phyloP scores from a whole-genome alignment of 2,329 filamentous ascomycete genomes.

The Thielaviopsis punctulata region DNA sequence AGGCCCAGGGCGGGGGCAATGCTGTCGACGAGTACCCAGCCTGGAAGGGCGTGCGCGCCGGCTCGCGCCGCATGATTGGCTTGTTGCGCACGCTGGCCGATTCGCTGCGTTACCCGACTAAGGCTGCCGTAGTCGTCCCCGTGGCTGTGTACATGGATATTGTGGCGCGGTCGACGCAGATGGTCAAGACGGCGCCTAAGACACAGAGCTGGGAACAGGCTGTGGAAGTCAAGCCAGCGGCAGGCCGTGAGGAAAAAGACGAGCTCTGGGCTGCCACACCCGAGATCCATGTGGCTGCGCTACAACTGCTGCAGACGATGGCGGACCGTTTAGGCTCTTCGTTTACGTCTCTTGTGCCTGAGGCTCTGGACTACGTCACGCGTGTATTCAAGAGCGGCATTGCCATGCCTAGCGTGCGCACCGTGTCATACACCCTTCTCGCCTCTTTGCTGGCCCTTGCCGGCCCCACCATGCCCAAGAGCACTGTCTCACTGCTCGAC shows the following conservation, averaged over 20 bases:
- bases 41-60: slow-evolving; percentile 63
- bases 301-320: slow-evolving; percentile 43
- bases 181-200: slow-evolving; percentile 35
- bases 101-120: slow-evolving; percentile 47
- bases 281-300: slow-evolving; percentile 52
- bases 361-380: slow-evolving; percentile 51
- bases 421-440: slow-evolving; percentile 41
- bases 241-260: slow-evolving; percentile 67
- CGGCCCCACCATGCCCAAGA: slow-evolving; percentile 50
- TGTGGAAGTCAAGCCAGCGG: slow-evolving; percentile 51
- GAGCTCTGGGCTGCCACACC: slow-evolving; percentile 59
- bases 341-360: slow-evolving; percentile 41
- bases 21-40: slow-evolving; percentile 34
- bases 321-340: slow-evolving; percentile 39
- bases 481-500: slow-evolving; percentile 44
- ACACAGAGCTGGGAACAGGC: slow-evolving; percentile 30
- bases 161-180: slow-evolving; percentile 49
- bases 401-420: slow-evolving; percentile 36
- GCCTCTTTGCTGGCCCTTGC: slow-evolving; percentile 39
- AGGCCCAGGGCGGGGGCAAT: slow-evolving; percentile 29
- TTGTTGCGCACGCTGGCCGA: slow-evolving; percentile 48
- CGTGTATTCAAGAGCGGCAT: slow-evolving; percentile 50
- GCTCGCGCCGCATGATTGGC: slow-evolving; percentile 49
- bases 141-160: slow-evolving; percentile 52
- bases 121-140: slow-evolving; percentile 47